Conservation (phyloP, 345 rosid species). For the Euphorbia tirucalli region DNA sequence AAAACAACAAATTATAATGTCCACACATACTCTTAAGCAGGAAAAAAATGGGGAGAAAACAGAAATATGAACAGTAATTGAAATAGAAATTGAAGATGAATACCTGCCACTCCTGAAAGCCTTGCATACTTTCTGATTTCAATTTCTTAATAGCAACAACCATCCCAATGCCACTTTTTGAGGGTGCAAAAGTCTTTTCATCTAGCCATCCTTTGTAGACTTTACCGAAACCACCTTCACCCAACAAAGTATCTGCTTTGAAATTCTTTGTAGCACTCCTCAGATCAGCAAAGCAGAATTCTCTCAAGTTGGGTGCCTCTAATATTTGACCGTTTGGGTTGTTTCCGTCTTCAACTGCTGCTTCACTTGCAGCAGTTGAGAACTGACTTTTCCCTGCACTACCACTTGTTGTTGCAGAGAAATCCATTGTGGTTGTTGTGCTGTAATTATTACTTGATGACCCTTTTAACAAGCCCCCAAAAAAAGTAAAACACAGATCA, state of each 20-base stretch:
- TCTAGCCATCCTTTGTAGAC: conserved; percentile 89
- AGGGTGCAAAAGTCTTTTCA: conserved; percentile 54
- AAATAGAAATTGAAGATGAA: too few relatives aligned
- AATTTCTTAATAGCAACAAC: conserved; percentile 75
- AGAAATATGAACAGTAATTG: not conserved
- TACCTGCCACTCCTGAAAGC: conserved; percentile 84
- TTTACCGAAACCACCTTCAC: conserved; percentile 80
- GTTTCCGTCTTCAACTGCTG: conserved; percentile 2
- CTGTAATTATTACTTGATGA: conserved; percentile 19
- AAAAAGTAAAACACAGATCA: not conserved
- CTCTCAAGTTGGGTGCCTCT: conserved; percentile 43
- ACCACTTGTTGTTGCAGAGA: conserved; percentile 36
- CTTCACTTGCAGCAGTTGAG: conserved; percentile 37
- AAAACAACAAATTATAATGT: too few relatives aligned
- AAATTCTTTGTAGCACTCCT: conserved; percentile 62
- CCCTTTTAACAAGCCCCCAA: conserved; percentile 17
- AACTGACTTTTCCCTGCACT: conserved; percentile 45
- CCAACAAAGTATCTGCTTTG: conserved; percentile 58
- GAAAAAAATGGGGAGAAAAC: too few relatives aligned
- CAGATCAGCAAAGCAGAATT: conserved; percentile 56
- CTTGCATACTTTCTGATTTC: conserved; percentile 64
- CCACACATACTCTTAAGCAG: too few relatives aligned
- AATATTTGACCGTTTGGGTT: conserved; percentile 31
- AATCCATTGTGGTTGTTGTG: conserved; percentile 32
- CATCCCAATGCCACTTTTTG: conserved; percentile 55